Base-by-base conservation (phyloP, 2,329 filamentous ascomycete genomes). In the Trichophyton verrucosum region DNA sequence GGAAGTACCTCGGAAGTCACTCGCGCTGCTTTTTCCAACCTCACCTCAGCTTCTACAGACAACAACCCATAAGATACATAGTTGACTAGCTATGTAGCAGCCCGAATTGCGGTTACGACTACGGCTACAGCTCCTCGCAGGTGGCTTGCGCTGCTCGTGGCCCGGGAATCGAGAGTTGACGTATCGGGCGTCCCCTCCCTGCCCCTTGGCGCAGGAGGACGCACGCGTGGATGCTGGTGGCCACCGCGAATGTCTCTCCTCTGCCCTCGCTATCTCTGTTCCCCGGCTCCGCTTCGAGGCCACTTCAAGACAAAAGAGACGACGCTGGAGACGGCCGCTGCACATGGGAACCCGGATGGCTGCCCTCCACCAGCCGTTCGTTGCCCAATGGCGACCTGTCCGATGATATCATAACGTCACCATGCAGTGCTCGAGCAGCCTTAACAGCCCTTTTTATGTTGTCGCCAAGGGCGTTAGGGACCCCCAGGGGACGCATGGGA, bases 391-490 rank as follows among this genome's bases (percentile, higher is more conserved):
- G 51, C 51, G 8, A 9, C 24, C 15, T 9, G 24, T 30, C 51
- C 27, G 51, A 38, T 55, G 51, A 55, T 55, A 36, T 33, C 27
- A 55, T 55, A 55, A 55, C 51, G 51, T 55, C 51, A 55, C 27
- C 20, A 6, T 20, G 27, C 51, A n/a, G 24, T 30, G 27, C 51
- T 15, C 33, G 33, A 38, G 33, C 33, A 38, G 33, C 33, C 33
- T 44, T 44, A 44, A 55, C 51, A 7, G 24, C 51, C 15, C 51
- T 17, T 55, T 36, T 55, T 33, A 33, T 55, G n/a, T 55, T 3
- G 13, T 55, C 15, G 49, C 49, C 49, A 33, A 36, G 49, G 13
- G 49, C 8, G 49, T 55, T 20, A 36, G 30, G 30, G 46, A 22
- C 13, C 20, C 33, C n/a, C 33, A 17, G 27, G 15, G 11, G 20